Evolutionary conservation across 805 yeast genomes (phyloP).

Genomic region (Saccharomycopsis babjevae): DNA sequence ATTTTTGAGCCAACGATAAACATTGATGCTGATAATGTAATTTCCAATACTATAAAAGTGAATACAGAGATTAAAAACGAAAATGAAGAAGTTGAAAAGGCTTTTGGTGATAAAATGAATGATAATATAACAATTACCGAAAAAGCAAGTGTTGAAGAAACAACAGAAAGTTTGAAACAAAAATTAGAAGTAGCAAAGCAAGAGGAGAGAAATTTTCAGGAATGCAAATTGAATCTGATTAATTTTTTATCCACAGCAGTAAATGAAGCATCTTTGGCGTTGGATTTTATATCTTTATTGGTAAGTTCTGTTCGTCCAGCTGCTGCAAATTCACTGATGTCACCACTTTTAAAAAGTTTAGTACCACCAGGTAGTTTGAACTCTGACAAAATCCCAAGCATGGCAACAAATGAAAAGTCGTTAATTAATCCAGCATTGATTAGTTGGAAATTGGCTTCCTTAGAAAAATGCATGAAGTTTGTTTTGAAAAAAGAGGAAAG

Average conservation of each 20-base stretch:
- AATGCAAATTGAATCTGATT: conserved; percentile 43
- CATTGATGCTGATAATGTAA: background rate
- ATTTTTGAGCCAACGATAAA: background rate
- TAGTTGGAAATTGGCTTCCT: conserved; percentile 80
- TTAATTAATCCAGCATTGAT: conserved; percentile 33
- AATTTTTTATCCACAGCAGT: conserved; percentile 53
- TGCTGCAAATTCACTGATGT: conserved; percentile 79
- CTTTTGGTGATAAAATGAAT: conserved; percentile 1
- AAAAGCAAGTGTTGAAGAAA: conserved; percentile 12
- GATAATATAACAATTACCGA: background rate
- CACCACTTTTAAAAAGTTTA: conserved; percentile 66
- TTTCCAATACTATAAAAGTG: background rate
- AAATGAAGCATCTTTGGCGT: conserved; percentile 79
- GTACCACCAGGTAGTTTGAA: conserved; percentile 70
- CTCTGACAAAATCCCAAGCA: conserved; percentile 27
- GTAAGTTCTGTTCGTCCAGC: conserved; percentile 76
- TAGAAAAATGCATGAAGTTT: conserved; percentile 42
- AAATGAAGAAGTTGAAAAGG: background rate
- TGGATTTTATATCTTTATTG: conserved; percentile 79
- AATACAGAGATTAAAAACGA: background rate
- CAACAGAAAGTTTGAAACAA: conserved; percentile 3
- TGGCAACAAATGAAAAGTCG: conserved; percentile 21
- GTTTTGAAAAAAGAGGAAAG: conserved; percentile 42
- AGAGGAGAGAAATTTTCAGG: conserved; percentile 28
- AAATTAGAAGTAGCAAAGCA: conserved; percentile 20